Evolutionary conservation across 1,139 yeast genomes (phyloP).

Genomic region (Kluyveromyces sp.): DNA sequence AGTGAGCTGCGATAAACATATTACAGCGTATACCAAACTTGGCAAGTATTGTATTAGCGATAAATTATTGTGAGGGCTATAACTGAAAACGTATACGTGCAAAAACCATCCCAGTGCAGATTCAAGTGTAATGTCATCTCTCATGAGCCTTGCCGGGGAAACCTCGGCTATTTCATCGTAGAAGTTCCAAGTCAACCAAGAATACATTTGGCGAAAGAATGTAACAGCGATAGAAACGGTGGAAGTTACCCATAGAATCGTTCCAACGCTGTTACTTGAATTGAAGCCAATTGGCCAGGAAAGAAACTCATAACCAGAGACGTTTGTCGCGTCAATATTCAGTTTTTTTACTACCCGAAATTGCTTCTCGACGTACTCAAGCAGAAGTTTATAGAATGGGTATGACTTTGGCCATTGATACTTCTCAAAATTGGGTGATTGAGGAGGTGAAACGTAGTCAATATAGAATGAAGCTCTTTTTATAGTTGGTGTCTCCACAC

Average conservation of each 20-base stretch:
- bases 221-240: not conserved
- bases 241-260: slow-evolving; percentile 5
- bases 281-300: slow-evolving; percentile 2
- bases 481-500: slow-evolving; percentile 57
- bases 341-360: not conserved
- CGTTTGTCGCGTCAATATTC: not conserved
- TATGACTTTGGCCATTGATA: slow-evolving; percentile 1
- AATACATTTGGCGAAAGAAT: not conserved
- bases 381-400: slow-evolving; percentile 38
- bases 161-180: not conserved
- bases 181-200: not conserved
- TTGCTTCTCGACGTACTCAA: slow-evolving; percentile 10
- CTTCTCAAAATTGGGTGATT: slow-evolving; percentile 8
- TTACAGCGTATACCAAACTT: slow-evolving; percentile 51
- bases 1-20: slow-evolving; percentile 32
- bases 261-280: slow-evolving; percentile 7
- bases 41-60: slow-evolving; percentile 49
- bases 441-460: slow-evolving; percentile 41
- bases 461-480: slow-evolving; percentile 59
- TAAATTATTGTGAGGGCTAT: slow-evolving; percentile 47
- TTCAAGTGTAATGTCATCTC: slow-evolving; percentile 34
- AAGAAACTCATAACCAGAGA: not conserved
- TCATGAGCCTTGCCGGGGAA: not conserved
- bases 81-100: slow-evolving; percentile 47
- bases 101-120: slow-evolving; percentile 50